Conservation (phyloP, 176 grass and related monocot genomes). For the Avena eriantha region DNA sequence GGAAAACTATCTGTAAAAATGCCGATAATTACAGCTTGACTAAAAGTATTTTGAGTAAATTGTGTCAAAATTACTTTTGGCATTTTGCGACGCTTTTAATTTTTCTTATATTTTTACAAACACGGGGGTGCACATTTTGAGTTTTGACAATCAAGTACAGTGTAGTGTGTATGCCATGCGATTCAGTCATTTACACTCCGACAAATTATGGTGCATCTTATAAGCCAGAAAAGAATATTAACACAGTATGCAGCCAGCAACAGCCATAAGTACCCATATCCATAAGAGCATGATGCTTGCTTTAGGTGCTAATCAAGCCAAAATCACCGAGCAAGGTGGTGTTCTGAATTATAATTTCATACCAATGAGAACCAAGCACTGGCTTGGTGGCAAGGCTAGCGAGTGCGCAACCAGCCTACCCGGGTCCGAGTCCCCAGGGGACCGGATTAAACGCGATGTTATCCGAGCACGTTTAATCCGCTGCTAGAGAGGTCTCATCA, state of each 20-base stretch:
- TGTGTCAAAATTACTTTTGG: background rate
- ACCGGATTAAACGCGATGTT: no score
- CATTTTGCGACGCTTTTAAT: background rate
- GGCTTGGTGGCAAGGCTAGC: no score
- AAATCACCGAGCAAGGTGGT: background rate
- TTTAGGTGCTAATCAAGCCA: background rate
- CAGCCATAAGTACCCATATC: background rate
- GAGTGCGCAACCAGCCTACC: no score
- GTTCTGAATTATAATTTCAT: background rate
- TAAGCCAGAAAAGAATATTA: background rate
- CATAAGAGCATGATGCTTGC: background rate
- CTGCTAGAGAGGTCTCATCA: no score
- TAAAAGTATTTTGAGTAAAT: background rate
- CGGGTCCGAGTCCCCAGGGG: no score
- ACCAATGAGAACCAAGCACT: no score
- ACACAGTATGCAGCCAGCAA: background rate
- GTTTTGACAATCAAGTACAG: background rate
- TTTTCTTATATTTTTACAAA: background rate
- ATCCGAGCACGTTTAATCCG: no score
- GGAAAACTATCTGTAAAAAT: conserved; percentile 5
- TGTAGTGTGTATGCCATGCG: background rate
- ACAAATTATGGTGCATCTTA: background rate
- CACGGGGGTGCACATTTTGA: background rate
- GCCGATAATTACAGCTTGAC: background rate
- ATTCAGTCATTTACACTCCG: background rate